Evolutionary conservation across 2,329 filamentous ascomycete species (phyloP).

Genomic region (Corynespora cassiicola): DNA sequence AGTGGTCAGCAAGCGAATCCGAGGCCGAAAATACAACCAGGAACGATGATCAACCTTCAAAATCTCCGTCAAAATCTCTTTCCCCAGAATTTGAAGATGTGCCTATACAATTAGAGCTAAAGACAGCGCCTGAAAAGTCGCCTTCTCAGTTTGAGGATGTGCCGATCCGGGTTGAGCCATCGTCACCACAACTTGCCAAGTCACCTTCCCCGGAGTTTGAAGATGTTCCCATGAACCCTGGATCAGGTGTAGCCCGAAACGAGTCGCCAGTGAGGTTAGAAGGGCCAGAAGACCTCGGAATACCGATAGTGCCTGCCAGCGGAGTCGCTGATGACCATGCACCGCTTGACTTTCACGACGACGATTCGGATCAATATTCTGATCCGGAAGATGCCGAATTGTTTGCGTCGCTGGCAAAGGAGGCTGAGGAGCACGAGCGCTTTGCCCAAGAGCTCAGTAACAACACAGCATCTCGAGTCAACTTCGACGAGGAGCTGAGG

Average conservation of each 20-base stretch:
- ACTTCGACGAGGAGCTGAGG: slow-evolving; percentile 87
- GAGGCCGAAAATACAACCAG: slow-evolving; percentile 25
- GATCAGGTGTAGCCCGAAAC: too few species aligned
- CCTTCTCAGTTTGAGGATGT: slow-evolving; percentile 59
- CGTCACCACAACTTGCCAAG: slow-evolving; percentile 24
- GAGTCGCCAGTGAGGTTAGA: slow-evolving; percentile 28
- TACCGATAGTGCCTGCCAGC: slow-evolving; percentile 36
- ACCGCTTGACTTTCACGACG: slow-evolving; percentile 29
- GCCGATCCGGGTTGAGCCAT: slow-evolving; percentile 19
- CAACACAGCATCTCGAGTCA: slow-evolving; percentile 69
- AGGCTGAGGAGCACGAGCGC: slow-evolving; percentile 91
- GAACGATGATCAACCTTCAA: slow-evolving; percentile 2
- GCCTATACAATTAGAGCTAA: slow-evolving; percentile 21
- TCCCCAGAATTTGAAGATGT: slow-evolving; percentile 62
- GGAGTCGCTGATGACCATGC: slow-evolving; percentile 37
- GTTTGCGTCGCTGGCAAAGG: slow-evolving; percentile 81
- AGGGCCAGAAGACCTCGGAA: slow-evolving; percentile 35
- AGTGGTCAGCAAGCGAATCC: slow-evolving; percentile 63
- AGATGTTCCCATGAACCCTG: slow-evolving; percentile 51
- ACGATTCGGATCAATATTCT: slow-evolving; percentile 58
- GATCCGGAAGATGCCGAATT: slow-evolving; percentile 94
- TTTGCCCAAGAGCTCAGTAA: slow-evolving; percentile 89
- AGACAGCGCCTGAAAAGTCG: slow-evolving; percentile 35
- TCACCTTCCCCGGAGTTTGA: slow-evolving; percentile 60
- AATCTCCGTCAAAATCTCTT: slow-evolving; percentile 43